Percentiles rank a stretch among this genome's conserved stretches.
These are phyloP conservation scores for Saccharomycopsis fermentans DNA, from an alignment of 805 yeast genomes.

Conservation along the genomic window DNA sequence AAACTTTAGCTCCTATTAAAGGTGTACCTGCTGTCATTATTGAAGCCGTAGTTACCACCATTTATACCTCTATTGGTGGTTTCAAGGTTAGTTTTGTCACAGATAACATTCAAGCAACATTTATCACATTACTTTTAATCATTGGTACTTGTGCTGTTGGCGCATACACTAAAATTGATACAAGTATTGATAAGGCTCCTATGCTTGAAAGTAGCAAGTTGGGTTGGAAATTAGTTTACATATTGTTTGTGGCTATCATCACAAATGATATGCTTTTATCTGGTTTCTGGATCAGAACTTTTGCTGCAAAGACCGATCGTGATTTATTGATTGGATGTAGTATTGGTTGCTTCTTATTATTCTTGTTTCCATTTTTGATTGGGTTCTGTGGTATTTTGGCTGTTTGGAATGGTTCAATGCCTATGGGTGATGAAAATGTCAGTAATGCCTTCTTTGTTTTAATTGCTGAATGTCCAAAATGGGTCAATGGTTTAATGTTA, in stretches of 20 bases:
- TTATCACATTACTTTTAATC: slow-evolving; percentile 56
- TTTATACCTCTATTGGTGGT: slow-evolving; percentile 84
- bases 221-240: slow-evolving; percentile 86
- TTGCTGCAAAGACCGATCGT: slow-evolving; percentile 70
- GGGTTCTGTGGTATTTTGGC: slow-evolving; percentile 83
- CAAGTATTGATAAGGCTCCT: slow-evolving; percentile 56
- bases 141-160: slow-evolving; percentile 77
- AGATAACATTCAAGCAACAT: slow-evolving; percentile 73
- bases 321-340: slow-evolving; percentile 70
- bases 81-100: slow-evolving; percentile 82
- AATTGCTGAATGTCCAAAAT: slow-evolving; percentile 62
- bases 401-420: slow-evolving; percentile 73
- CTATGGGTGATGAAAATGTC: slow-evolving; percentile 34
- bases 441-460: slow-evolving; percentile 64
- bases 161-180: slow-evolving; percentile 48
- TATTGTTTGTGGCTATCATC: slow-evolving; percentile 74
- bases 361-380: slow-evolving; percentile 54
- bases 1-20: slow-evolving; percentile 65
- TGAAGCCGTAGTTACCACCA: slow-evolving; percentile 78
- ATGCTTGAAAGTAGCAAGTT: slow-evolving; percentile 55
- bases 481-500: slow-evolving; percentile 79
- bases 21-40: slow-evolving; percentile 76
- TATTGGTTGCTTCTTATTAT: slow-evolving; percentile 60
- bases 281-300: slow-evolving; percentile 91
- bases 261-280: slow-evolving; percentile 86